Evolutionary conservation across 2,329 filamentous ascomycete species (phyloP).

Genomic region (Metarhizium guizhouense): DNA sequence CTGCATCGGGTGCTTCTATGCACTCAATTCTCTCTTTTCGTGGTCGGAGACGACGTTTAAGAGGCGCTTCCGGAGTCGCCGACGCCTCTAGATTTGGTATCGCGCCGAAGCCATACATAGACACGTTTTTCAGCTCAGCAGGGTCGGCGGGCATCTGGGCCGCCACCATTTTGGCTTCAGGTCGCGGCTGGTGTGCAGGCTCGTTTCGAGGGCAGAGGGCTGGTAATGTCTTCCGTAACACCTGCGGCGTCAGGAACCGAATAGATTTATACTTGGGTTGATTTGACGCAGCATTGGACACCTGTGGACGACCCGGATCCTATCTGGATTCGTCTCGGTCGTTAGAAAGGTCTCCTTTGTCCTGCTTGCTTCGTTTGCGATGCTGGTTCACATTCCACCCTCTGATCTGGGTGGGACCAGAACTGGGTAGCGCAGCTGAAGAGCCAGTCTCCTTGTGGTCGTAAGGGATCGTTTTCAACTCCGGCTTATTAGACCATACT

Average conservation of each 20-base stretch:
- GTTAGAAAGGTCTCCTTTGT: conserved; percentile 20
- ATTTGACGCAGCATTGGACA: conserved; percentile 9
- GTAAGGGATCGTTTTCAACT: conserved; percentile 51
- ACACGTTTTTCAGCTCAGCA: conserved; percentile 3
- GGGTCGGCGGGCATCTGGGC: conserved; percentile 5
- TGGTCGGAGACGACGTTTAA: conserved; percentile 7
- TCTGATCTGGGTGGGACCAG: conserved; percentile 46
- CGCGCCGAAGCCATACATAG: conserved; percentile 12
- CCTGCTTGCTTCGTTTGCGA: conserved; percentile 27
- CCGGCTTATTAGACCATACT: conserved; percentile 36
- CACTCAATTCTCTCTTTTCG: neutral
- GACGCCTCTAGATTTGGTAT: conserved; percentile 10
- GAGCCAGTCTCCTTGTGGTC: conserved; percentile 50
- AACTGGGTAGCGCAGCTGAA: conserved; percentile 44
- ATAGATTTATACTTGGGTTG: conserved; percentile 1
- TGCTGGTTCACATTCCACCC: conserved; percentile 44
- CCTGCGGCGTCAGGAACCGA: conserved; percentile 2
- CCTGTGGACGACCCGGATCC: conserved; percentile 20
- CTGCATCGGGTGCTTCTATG: neutral
- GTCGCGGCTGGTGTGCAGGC: neutral
- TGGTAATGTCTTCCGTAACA: conserved; percentile 5
- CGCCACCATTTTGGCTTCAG: conserved; percentile 10
- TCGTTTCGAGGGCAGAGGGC: conserved; percentile 4
- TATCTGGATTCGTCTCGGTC: conserved; percentile 31
- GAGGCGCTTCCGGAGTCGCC: conserved; percentile 2